Conservation (phyloP, 495 filamentous ascomycete genomes). For the Platismatia glauca region DNA sequence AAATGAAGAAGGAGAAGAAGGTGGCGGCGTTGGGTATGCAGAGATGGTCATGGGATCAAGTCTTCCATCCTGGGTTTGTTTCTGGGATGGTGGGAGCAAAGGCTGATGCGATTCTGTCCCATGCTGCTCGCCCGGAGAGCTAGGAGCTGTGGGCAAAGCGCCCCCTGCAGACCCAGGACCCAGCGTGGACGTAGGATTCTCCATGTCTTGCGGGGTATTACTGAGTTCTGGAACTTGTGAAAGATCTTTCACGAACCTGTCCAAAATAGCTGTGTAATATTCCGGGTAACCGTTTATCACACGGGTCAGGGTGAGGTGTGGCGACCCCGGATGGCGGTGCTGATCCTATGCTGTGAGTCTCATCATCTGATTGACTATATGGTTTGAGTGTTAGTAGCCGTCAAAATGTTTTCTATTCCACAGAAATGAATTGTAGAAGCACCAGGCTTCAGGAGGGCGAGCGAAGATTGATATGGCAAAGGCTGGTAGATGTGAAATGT, state of each 20-base stretch:
- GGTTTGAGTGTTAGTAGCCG: conserved; percentile 12
- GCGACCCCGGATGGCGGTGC: conserved; percentile 73
- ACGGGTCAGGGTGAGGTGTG: conserved; percentile 80
- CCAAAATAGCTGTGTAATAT: conserved; percentile 87
- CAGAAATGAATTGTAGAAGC: background rate
- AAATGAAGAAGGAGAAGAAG: conserved; percentile 42
- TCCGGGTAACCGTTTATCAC: conserved; percentile 82
- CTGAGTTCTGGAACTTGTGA: conserved; percentile 42
- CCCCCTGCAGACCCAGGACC: conserved; percentile 4
- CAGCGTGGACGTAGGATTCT: conserved; percentile 2
- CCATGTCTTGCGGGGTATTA: conserved; percentile 26
- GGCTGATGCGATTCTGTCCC: conserved; percentile 19
- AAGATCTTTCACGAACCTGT: conserved; percentile 79
- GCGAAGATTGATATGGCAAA: background rate
- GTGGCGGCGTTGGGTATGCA: conserved; percentile 49
- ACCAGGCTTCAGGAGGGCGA: background rate
- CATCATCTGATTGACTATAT: conserved; percentile 48
- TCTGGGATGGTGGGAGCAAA: conserved; percentile 28
- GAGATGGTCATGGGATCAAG: conserved; percentile 18
- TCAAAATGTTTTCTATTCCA: background rate
- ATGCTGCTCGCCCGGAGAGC: conserved; percentile 27
- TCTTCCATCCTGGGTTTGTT: background rate
- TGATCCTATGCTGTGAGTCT: conserved; percentile 66
- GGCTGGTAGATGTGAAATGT: background rate
- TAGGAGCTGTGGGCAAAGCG: conserved; percentile 22